phyloP scores from a whole-genome alignment of 352 stramenopile genomes.

The Pythium volutum region DNA sequence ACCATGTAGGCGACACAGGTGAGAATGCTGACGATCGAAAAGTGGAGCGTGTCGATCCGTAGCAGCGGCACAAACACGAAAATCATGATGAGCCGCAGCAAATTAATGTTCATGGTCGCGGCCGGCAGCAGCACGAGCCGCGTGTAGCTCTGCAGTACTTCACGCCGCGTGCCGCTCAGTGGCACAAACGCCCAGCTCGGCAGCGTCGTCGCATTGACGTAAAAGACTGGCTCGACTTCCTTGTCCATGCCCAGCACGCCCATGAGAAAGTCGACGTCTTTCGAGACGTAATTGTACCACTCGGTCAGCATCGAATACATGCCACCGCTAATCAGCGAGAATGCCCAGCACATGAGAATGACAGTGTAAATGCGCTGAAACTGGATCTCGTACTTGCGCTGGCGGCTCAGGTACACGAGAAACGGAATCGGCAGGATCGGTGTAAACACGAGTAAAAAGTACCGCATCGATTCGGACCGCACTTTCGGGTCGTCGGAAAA shows the following conservation, averaged over 20 bases:
- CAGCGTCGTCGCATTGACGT: slow-evolving; percentile 54
- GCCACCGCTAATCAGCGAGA: slow-evolving; percentile 67
- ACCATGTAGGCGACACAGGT: slow-evolving; percentile 60
- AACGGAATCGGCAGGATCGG: slow-evolving; percentile 66
- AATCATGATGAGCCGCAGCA: slow-evolving; percentile 72
- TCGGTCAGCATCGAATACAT: slow-evolving; percentile 85
- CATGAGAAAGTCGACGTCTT: slow-evolving; percentile 68
- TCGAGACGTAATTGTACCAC: slow-evolving; percentile 73
- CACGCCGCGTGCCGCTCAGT: slow-evolving; percentile 44
- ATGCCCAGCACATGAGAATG: slow-evolving; percentile 64
- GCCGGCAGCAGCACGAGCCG: slow-evolving; percentile 58
- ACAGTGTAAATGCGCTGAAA: slow-evolving; percentile 75
- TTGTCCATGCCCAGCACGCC: slow-evolving; percentile 43
- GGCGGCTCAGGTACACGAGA: slow-evolving; percentile 59
- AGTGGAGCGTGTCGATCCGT: slow-evolving; percentile 73
- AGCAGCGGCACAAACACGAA: slow-evolving; percentile 74
- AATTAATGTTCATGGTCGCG: slow-evolving; percentile 79
- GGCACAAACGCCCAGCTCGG: slow-evolving; percentile 55
- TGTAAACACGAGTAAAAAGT: slow-evolving; percentile 69
- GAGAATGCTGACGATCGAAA: slow-evolving; percentile 47
- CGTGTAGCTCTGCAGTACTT: slow-evolving; percentile 66
- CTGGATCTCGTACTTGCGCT: slow-evolving; percentile 61
- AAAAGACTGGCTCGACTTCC: slow-evolving; percentile 37
- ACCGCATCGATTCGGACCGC: slow-evolving; percentile 45
- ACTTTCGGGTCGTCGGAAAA: slow-evolving; percentile 55